These are phyloP conservation scores for Schizosaccharomyces osmophilus DNA, from an alignment of 805 yeast species.

Conservation along the genomic window DNA sequence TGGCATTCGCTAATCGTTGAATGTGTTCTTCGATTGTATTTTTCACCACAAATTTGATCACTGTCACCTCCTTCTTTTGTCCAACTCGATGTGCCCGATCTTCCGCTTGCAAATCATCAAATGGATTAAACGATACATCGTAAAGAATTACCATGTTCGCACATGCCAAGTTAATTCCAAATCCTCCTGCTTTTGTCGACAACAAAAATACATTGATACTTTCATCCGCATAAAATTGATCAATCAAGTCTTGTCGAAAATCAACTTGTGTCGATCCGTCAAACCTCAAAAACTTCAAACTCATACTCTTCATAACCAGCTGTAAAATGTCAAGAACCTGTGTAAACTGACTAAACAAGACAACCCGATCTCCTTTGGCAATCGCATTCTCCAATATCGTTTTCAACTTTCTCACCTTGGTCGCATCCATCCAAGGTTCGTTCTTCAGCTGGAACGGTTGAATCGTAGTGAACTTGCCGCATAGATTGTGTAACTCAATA, in stretches of 20 bases:
- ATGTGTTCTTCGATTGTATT: slow-evolving; percentile 50
- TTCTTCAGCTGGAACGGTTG: slow-evolving; percentile 28
- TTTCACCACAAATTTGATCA: slow-evolving; percentile 48
- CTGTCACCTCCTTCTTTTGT: slow-evolving; percentile 61
- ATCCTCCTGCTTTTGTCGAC: slow-evolving; percentile 95
- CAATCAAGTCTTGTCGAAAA: slow-evolving; percentile 75
- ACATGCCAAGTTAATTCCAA: slow-evolving; percentile 87
- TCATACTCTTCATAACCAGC: slow-evolving; percentile 35
- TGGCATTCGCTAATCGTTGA: slow-evolving; percentile 62
- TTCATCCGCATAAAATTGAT: slow-evolving; percentile 60
- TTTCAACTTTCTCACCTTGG: slow-evolving; percentile 40
- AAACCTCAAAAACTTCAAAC: slow-evolving; percentile 51
- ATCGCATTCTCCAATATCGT: slow-evolving; percentile 35
- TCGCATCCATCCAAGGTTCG: slow-evolving; percentile 21
- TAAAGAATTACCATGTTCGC: slow-evolving; percentile 80
- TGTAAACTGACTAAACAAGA: slow-evolving; percentile 78
- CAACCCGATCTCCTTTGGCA: slow-evolving; percentile 34
- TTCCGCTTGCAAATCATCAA: slow-evolving; percentile 95
- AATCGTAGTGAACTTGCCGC: slow-evolving; percentile 50
- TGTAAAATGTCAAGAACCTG: slow-evolving; percentile 79
- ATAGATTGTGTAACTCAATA: slow-evolving; percentile 55
- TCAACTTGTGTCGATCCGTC: slow-evolving; percentile 89
- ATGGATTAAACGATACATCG: slow-evolving; percentile 92
- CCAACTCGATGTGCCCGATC: slow-evolving; percentile 97
- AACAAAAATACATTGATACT: slow-evolving; percentile 65